Evolutionary conservation across 257 asterid genomes (phyloP), one percentile per base, ranked within the genome.

Genomic region (Scutellaria minor): DNA sequence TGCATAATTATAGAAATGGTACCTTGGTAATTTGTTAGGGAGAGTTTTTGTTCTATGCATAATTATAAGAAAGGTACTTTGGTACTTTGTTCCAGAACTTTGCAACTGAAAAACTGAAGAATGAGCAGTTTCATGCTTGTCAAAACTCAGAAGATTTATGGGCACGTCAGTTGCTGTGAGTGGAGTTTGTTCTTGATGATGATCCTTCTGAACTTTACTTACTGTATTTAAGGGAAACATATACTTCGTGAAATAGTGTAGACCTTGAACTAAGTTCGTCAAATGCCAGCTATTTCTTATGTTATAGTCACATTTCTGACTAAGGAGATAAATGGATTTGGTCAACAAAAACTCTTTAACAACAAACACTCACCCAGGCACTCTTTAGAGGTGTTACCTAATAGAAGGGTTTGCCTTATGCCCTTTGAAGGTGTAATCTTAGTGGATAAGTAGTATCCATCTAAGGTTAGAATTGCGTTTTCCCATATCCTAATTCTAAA

Each of bases 111-210:
- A 61, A 41, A 4, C 20, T 5, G 10, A 64, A 18, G 69, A 20
- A 50, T 51, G 51, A 15, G 14, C 10, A 9, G 27, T 35, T 46
- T 65, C 52, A 39, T 67, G 51, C 71, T 47, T 47, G 71, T 47
- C 42, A 46, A 46, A 47, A 27, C 35, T 27, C 35, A 27, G 35
- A 27, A 12, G 58, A 48, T 24, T 46, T 47, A 0, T 18, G 18
- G 18, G 18, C 18, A 31, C 22, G 22, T 5, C 12, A 61, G 31
- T 61, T 61, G 10, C 47, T 65, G 52, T 18, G 52, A 63, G 40
- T 63, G 52, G 68, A 42, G 53, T 63, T 63, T 65, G 44, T 22
- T 46, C 58, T 24, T 18, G 18, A 18, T 24, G 44, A 65, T 65
- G 35, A 41, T n/a, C 62, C 41, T 41, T 41, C 9, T 11, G 57